These are phyloP conservation scores for Tulasnella calospora DNA, from an alignment of 768 basidiomycete species.

Conservation along the genomic window DNA sequence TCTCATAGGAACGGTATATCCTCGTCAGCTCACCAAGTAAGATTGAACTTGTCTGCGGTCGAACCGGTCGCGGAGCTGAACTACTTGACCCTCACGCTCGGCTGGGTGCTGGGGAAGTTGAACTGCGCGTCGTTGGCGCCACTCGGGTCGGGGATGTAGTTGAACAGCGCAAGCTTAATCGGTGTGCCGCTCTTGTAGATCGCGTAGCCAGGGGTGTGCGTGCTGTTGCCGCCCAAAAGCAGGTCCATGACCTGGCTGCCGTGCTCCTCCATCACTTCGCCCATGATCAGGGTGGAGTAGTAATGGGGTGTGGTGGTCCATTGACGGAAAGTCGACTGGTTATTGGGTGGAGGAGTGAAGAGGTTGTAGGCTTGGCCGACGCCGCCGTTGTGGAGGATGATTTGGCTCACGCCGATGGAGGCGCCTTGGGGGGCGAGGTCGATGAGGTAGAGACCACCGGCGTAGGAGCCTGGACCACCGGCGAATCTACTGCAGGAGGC, in stretches of 20 bases:
- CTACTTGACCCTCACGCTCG: slow-evolving; percentile 21
- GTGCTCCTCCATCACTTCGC: slow-evolving; percentile 65
- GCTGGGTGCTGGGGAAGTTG: background rate
- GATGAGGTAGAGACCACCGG: slow-evolving; percentile 57
- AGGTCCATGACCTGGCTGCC: slow-evolving; percentile 58
- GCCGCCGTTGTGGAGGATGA: slow-evolving; percentile 41
- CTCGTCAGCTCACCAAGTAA: slow-evolving; percentile 34
- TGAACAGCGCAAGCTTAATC: slow-evolving; percentile 26
- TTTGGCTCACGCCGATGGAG: slow-evolving; percentile 42
- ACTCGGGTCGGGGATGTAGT: slow-evolving; percentile 15
- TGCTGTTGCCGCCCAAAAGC: slow-evolving; percentile 46
- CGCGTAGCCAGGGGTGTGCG: slow-evolving; percentile 58
- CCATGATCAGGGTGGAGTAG: slow-evolving; percentile 65
- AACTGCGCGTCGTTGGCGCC: slow-evolving; percentile 4
- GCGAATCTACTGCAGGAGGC: no score
- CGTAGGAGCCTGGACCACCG: slow-evolving; percentile 57
- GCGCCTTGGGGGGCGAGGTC: slow-evolving; percentile 62
- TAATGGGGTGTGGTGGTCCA: slow-evolving; percentile 74
- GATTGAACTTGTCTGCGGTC: slow-evolving; percentile 15
- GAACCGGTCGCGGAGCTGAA: slow-evolving; percentile 18
- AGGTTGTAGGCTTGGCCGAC: slow-evolving; percentile 49
- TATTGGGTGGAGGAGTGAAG: slow-evolving; percentile 46
- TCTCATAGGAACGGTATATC: background rate
- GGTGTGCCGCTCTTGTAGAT: slow-evolving; percentile 68
- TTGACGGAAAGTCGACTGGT: slow-evolving; percentile 54